Conservation (phyloP, 2,329 filamentous ascomycete genomes). For the Colletotrichum shisoi region DNA sequence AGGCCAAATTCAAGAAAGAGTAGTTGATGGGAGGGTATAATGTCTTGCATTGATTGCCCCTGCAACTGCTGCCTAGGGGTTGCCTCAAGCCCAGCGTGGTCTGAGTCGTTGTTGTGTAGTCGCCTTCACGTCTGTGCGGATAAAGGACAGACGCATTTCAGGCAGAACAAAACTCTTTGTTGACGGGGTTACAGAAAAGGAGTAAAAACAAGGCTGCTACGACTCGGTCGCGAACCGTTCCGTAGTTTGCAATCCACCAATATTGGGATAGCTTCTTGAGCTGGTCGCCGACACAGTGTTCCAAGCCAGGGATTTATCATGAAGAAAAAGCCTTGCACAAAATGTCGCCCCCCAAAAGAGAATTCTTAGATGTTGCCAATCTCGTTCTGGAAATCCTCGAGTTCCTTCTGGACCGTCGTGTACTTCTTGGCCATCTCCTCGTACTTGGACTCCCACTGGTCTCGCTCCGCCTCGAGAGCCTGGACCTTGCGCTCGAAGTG, state of each 20-base stretch:
- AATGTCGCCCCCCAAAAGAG: conserved; percentile 28
- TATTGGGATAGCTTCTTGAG: conserved; percentile 32
- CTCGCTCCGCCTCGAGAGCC: conserved; percentile 88
- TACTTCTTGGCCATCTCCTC: conserved; percentile 97
- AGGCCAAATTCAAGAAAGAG: conserved; percentile 43
- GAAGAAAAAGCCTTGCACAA: conserved; percentile 26
- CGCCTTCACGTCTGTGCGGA: conserved; percentile 14
- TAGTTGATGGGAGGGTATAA: conserved; percentile 32
- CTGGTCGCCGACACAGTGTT: conserved; percentile 33
- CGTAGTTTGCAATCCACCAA: conserved; percentile 34
- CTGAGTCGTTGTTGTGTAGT: conserved; percentile 14
- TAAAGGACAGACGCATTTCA: conserved; percentile 21
- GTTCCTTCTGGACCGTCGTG: conserved; percentile 81
- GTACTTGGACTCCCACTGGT: conserved; percentile 97
- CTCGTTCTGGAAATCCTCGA: conserved; percentile 88
- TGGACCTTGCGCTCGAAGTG: conserved; percentile 99
- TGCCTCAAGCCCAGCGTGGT: conserved; percentile 36
- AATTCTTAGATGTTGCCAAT: conserved; percentile 85
- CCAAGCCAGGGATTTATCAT: conserved; percentile 35
- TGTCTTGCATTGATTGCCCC: conserved; percentile 31
- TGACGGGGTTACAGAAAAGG: conserved; percentile 36
- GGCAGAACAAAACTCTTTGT: conserved; percentile 34
- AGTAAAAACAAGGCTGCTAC: conserved; percentile 37
- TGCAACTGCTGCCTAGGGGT: conserved; percentile 16
- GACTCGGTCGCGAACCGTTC: conserved; percentile 32